Evolutionary conservation across 2,329 filamentous ascomycete species (phyloP).

Genomic region (Fusarium begoniae): DNA sequence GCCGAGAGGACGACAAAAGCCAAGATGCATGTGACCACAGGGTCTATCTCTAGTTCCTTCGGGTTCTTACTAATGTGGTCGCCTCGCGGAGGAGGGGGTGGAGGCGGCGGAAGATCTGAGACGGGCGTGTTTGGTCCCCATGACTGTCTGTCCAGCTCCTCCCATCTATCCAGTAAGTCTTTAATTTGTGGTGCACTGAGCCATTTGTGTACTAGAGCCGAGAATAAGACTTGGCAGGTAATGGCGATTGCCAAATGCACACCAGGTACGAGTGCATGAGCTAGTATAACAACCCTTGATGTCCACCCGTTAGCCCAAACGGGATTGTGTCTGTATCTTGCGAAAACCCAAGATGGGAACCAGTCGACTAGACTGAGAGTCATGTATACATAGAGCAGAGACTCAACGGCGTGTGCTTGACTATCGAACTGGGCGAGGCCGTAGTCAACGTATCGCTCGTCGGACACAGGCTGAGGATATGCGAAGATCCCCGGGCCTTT

Average conservation of each 20-base stretch:
- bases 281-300: fast-evolving
- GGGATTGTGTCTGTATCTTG: not conserved
- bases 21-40: fast-evolving
- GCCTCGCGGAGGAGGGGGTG: not conserved
- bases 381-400: fast-evolving
- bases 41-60: not conserved
- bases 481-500: not conserved
- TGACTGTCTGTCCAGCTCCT: not conserved
- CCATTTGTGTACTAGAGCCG: fast-evolving
- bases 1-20: fast-evolving
- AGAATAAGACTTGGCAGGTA: fast-evolving
- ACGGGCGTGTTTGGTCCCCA: not conserved
- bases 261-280: fast-evolving
- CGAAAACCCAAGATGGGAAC: fast-evolving
- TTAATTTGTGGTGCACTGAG: fast-evolving
- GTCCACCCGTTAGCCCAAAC: not conserved
- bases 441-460: fast-evolving
- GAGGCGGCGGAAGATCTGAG: not conserved
- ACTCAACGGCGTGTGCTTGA: not conserved
- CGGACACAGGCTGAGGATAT: not conserved
- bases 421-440: not conserved
- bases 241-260: not conserved
- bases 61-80: not conserved
- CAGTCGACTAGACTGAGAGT: fast-evolving
- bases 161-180: fast-evolving